Percentiles rank a stretch among this genome's conserved stretches.
phyloP scores from a whole-genome alignment of 2,329 filamentous ascomycete genomes.

The Cercospora citrullina region DNA sequence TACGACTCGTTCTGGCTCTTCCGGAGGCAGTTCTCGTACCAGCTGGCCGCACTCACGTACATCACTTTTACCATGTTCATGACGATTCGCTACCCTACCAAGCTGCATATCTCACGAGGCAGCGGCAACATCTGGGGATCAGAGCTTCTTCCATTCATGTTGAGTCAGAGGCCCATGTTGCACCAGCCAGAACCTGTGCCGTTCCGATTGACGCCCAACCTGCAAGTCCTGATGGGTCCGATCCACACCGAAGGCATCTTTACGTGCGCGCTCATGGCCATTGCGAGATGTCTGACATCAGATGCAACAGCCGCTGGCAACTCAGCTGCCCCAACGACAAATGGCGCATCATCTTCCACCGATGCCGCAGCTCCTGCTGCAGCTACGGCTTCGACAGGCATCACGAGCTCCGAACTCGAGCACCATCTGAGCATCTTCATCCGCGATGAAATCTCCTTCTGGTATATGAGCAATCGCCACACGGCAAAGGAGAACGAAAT shows the following conservation, averaged over 20 bases:
- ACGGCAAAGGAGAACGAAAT: conserved; percentile 64
- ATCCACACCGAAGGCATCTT: conserved; percentile 96
- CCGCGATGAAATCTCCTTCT: conserved; percentile 95
- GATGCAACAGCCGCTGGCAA: conserved; percentile 48
- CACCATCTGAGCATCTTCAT: conserved; percentile 94
- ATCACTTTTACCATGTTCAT: conserved; percentile 99
- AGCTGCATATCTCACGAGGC: conserved; percentile 84
- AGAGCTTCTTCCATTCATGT: conserved; percentile 89
- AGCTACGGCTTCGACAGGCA: conserved; percentile 27
- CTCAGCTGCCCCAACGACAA: conserved; percentile 19
- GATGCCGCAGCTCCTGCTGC: conserved; percentile 14
- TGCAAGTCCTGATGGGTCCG: conserved; percentile 94
- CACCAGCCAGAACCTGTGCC: conserved; percentile 94
- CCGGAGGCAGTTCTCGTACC: conserved; percentile 94
- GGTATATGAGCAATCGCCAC: conserved; percentile 82
- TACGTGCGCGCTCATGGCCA: conserved; percentile 92
- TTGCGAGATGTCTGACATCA: conserved; percentile 89
- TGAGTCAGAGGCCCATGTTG: conserved; percentile 80
- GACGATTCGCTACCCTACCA: conserved; percentile 92
- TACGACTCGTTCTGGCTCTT: conserved; percentile 98
- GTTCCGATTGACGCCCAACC: conserved; percentile 93
- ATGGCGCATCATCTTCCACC: conserved; percentile 43
- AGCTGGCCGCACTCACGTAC: conserved; percentile 91
- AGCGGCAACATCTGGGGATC: conserved; percentile 96
- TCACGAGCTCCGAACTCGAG: conserved; percentile 69